Evolutionary conservation across 2,329 filamentous ascomycete species (phyloP).

Genomic region (Talaromyces sp.): DNA sequence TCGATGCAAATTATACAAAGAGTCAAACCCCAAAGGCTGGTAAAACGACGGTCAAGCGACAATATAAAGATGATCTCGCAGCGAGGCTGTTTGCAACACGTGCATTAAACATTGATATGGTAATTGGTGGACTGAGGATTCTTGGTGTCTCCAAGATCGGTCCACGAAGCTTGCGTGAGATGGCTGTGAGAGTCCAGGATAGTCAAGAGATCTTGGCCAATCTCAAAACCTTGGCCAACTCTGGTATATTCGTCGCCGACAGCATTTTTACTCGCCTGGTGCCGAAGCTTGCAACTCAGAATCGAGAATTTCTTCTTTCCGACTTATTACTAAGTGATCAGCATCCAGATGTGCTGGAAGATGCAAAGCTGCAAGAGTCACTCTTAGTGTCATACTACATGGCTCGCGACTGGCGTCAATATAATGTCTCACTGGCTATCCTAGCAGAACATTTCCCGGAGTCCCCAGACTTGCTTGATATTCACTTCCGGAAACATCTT

Average conservation of each 20-base stretch:
- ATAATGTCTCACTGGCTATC: conserved; percentile 59
- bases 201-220: conserved; percentile 60
- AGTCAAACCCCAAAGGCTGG: not conserved
- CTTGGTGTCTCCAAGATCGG: conserved; percentile 74
- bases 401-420: conserved; percentile 54
- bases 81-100: conserved; percentile 81
- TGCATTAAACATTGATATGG: conserved; percentile 71
- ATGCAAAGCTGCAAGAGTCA: conserved; percentile 56
- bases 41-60: conserved; percentile 36
- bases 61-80: conserved; percentile 69
- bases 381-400: conserved; percentile 57
- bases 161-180: conserved; percentile 73
- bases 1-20: not conserved
- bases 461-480: conserved; percentile 35
- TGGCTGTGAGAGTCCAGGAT: conserved; percentile 67
- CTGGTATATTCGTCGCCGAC: conserved; percentile 64
- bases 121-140: conserved; percentile 69
- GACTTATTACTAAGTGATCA: conserved; percentile 62
- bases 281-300: conserved; percentile 62
- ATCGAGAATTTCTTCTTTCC: conserved; percentile 56
- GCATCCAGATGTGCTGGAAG: conserved; percentile 66
- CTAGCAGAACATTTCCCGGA: conserved; percentile 46
- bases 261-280: conserved; percentile 69
- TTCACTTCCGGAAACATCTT: conserved; percentile 45
- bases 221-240: conserved; percentile 62